Evolutionary conservation across 78 protist species (phyloP).

Genomic region (Acrasis kona): DNA sequence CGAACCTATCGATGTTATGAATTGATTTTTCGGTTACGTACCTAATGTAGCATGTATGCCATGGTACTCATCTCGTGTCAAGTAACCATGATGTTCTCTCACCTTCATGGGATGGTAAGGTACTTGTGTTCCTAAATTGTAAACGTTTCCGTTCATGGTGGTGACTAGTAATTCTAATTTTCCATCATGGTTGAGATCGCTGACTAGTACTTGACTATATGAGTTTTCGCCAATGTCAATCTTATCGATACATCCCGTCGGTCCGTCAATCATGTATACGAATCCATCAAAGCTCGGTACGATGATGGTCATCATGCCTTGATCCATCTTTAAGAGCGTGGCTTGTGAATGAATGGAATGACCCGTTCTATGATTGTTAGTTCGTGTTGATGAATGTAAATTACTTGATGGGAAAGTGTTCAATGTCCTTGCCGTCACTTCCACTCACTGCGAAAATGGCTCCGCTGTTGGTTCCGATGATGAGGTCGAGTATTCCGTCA

Average conservation of each 20-base stretch:
- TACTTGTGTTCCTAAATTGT: conserved; percentile 28
- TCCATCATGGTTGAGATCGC: conserved; percentile 65
- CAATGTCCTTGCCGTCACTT: conserved; percentile 30
- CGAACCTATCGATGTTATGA: no score
- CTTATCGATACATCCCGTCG: conserved; percentile 6
- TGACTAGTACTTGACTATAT: conserved; percentile 44
- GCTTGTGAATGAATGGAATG: no score
- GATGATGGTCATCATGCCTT: conserved; percentile 9
- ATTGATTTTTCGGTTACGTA: no score
- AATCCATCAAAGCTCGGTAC: conserved; percentile 34
- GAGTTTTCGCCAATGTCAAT: conserved; percentile 53
- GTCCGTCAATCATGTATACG: conserved; percentile 34
- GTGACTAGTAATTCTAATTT: conserved; percentile 59
- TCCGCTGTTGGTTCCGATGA: conserved; percentile 50
- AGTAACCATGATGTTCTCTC: conserved; percentile 23
- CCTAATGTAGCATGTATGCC: conserved; percentile 26
- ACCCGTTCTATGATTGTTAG: no score
- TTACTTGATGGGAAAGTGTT: conserved; percentile 56
- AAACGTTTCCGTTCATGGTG: conserved; percentile 43
- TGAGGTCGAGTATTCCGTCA: conserved; percentile 75
- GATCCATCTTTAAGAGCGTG: not conserved
- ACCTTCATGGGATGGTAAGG: conserved; percentile 47
- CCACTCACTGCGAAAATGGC: conserved; percentile 63
- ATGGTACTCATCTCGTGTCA: conserved; percentile 8
- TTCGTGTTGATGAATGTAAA: no score